Percentiles rank a stretch among this genome's conserved stretches.
Evolutionary conservation across 768 basidiomycete species (phyloP).

Genomic region (Boletus subparvulus): DNA sequence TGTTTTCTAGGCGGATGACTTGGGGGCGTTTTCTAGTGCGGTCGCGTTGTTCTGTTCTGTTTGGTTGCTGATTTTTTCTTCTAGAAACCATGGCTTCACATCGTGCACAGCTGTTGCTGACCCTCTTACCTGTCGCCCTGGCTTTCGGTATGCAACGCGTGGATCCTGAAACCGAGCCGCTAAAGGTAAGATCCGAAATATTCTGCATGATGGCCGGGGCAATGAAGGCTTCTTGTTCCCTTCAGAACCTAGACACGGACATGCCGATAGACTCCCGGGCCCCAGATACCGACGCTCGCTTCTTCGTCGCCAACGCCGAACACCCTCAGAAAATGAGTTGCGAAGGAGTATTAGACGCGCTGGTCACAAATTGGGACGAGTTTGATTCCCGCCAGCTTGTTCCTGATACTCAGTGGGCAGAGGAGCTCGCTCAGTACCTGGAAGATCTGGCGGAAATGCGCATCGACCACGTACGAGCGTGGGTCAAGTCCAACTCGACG

Average conservation of each 20-base stretch:
- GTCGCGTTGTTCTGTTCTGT: background rate
- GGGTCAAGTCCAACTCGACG: constrained; percentile 49
- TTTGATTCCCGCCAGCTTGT: constrained; percentile 33
- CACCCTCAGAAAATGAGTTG: constrained; percentile 10
- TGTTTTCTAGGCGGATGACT: constrained; percentile 51
- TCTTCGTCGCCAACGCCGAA: constrained; percentile 32
- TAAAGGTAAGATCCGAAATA: constrained; percentile 42
- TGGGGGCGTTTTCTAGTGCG: constrained; percentile 61
- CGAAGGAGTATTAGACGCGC: constrained; percentile 13
- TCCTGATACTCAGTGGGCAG: constrained; percentile 44
- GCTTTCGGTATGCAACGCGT: constrained; percentile 46
- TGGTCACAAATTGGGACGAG: constrained; percentile 32
- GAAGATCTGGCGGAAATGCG: constrained; percentile 43
- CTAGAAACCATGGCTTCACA: constrained; percentile 49
- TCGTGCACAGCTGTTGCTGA: constrained; percentile 41
- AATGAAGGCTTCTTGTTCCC: background rate
- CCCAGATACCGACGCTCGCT: constrained; percentile 36
- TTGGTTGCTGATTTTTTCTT: background rate
- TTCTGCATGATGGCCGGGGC: background rate
- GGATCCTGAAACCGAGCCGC: constrained; percentile 43
- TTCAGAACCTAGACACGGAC: constrained; percentile 57
- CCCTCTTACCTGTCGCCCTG: constrained; percentile 48
- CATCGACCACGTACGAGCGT: constrained; percentile 46
- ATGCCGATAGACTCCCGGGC: constrained; percentile 30
- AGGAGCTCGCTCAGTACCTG: constrained; percentile 40